Conservation (phyloP, 2,329 filamentous ascomycete species). For the Raffaelea deltoideospora region DNA sequence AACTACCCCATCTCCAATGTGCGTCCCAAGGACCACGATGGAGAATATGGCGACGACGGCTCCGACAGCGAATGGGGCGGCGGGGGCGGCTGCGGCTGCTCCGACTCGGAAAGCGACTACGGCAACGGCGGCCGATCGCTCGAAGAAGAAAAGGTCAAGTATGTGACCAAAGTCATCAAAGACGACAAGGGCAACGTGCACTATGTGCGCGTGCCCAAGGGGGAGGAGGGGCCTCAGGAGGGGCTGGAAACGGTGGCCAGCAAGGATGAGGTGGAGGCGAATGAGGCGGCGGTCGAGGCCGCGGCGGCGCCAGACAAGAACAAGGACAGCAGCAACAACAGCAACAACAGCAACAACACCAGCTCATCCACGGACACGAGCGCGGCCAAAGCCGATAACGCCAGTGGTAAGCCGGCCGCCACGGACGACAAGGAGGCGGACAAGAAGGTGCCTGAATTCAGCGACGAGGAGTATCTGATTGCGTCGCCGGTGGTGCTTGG, state of each 20-base stretch:
- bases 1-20: conserved; percentile 70
- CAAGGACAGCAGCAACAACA: not conserved
- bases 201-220: not conserved
- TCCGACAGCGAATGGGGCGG: conserved; percentile 23
- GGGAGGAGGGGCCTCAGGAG: not conserved
- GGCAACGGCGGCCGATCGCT: not conserved
- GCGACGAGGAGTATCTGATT: conserved; percentile 70
- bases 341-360: not conserved
- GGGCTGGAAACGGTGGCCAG: not conserved
- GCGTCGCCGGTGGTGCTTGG: conserved; percentile 74
- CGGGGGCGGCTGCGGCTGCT: conserved; percentile 21
- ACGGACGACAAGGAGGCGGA: conserved; percentile 11
- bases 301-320: too few species aligned
- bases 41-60: conserved; percentile 33
- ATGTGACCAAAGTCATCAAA: too few species aligned
- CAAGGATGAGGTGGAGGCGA: not conserved
- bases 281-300: too few species aligned
- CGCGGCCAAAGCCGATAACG: conserved; percentile 17
- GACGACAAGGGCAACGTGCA: not conserved
- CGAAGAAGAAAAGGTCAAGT: not conserved
- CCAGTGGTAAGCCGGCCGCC: conserved; percentile 9
- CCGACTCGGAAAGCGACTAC: conserved; percentile 15
- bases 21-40: conserved; percentile 53
- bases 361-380: not conserved
- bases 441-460: conserved; percentile 40